Evolutionary conservation across 768 basidiomycete genomes (phyloP).

Genomic region (Podaxis carcinomalis): DNA sequence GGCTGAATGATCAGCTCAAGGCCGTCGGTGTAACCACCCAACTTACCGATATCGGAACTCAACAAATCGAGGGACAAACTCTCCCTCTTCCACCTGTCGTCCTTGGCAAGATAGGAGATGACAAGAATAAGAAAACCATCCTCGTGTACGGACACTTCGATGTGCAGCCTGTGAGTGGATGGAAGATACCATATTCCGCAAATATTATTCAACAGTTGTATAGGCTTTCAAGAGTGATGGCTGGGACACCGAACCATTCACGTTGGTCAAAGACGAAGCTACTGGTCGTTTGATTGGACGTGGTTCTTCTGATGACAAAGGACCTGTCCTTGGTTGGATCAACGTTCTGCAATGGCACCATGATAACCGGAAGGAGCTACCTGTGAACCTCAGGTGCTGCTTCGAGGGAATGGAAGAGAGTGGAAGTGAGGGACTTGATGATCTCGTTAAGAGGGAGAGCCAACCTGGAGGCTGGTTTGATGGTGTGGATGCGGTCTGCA

Average conservation of each 20-base stretch:
- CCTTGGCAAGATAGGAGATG: slow-evolving; percentile 76
- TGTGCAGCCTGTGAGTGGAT: slow-evolving; percentile 74
- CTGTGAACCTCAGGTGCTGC: slow-evolving; percentile 87
- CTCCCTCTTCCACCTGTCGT: slow-evolving; percentile 79
- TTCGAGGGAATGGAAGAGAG: slow-evolving; percentile 99
- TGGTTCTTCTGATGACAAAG: slow-evolving; percentile 89
- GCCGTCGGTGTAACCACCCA: slow-evolving; percentile 76
- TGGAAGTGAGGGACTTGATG: slow-evolving; percentile 88
- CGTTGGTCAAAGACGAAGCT: slow-evolving; percentile 43
- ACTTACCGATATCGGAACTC: slow-evolving; percentile 72
- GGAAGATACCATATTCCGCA: neutral
- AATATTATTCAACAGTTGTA: neutral
- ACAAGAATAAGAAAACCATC: slow-evolving; percentile 89
- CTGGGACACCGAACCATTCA: slow-evolving; percentile 87
- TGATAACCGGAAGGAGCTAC: slow-evolving; percentile 61
- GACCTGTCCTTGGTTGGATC: slow-evolving; percentile 84
- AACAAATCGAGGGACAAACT: slow-evolving; percentile 60
- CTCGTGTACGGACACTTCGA: slow-evolving; percentile 94
- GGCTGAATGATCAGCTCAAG: slow-evolving; percentile 70
- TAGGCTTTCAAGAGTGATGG: slow-evolving; percentile 62
- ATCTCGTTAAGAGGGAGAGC: slow-evolving; percentile 74
- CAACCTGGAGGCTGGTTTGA: slow-evolving; percentile 76
- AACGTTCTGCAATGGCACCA: slow-evolving; percentile 86
- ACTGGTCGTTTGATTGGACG: slow-evolving; percentile 73
- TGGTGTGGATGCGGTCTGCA: slow-evolving; percentile 90